These are phyloP conservation scores for Closterium sp. DNA, from an alignment of 139 green algal species.

Conservation along the genomic window DNA sequence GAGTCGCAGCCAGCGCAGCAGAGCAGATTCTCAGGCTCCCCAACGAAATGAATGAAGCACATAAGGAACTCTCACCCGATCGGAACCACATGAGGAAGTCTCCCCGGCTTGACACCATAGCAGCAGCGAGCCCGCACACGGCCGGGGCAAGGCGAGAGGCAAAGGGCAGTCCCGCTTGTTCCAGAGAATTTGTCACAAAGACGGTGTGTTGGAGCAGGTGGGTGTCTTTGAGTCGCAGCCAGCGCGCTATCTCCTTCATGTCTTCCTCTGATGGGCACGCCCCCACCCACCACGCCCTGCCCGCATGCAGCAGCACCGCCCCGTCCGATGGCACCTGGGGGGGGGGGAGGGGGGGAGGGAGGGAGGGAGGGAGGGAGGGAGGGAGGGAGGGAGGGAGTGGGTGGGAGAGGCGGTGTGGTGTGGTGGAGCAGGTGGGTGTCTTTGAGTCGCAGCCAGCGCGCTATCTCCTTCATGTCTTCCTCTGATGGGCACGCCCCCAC, in stretches of 20 bases:
- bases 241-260: not conserved
- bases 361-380: too few species aligned
- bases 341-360: too few species aligned
- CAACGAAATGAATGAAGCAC: not conserved
- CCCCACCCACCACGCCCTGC: not conserved
- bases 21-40: too few species aligned
- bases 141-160: conserved; percentile 5
- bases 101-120: not conserved
- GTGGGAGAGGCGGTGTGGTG: too few species aligned
- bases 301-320: conserved; percentile 25
- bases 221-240: conserved; percentile 1
- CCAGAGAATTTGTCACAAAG: conserved; percentile 19
- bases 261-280: not conserved
- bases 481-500: too few species aligned
- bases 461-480: too few species aligned
- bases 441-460: too few species aligned
- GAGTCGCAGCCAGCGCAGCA: too few species aligned
- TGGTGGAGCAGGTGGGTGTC: too few species aligned
- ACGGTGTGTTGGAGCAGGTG: conserved; percentile 1
- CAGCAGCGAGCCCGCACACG: conserved; percentile 35
- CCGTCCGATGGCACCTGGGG: conserved; percentile 33
- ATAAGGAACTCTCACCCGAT: not conserved
- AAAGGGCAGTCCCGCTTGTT: conserved; percentile 3
- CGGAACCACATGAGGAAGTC: conserved; percentile 50
- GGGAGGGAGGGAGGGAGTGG: too few species aligned